Evolutionary conservation across 305 asterid genomes (phyloP), one percentile per base, ranked within the genome.

Genomic region (Solanum chacoense): DNA sequence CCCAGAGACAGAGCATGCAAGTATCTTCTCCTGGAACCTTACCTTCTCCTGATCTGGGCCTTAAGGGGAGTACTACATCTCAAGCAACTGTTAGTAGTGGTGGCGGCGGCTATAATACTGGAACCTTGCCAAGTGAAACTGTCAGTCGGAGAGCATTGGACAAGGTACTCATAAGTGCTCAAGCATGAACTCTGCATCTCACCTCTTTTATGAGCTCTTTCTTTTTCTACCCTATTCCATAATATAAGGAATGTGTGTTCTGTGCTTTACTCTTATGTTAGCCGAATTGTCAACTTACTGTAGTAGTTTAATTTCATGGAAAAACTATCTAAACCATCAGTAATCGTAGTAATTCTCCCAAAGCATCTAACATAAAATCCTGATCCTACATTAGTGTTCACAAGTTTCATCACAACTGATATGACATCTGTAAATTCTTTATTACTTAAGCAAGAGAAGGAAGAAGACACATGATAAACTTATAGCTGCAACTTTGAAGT

Each of bases 101-200:
- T 81, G 92, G 93, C 22, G 80, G 91, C 50, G 32, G 92, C 91
- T 89, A 84, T 84, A 32, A 55, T 84, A 50, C 87, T 20, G 92
- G 93, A 88, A 69, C 93, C 74, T 90, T 91, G 77, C 90, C 91
- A 75, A 95, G 93, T 90, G 99, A 96, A 88, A 94, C 96, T 18
- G 98, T 95, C 92, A 95, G 96, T 91, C 94, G 97, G 90, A 98
- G 92, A 94, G 99, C 98, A 90, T 63, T 96, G 89, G 99, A 98
- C 90, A 98, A 98, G 99, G 99, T 96, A 92, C 74, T 89, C 40
- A 38, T 69, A 35, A 11, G 81, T 59, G 69, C 73, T 40, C 55
- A 18, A 72, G 38, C 87, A 38, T 38, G 84, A 86, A 29, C 74
- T 28, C 71, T 73, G 69, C 77, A 69, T 18, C 83, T 65, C 26